Evolutionary conservation across 176 grass and related monocot species (phyloP).

Genomic region (Carex littledalei): DNA sequence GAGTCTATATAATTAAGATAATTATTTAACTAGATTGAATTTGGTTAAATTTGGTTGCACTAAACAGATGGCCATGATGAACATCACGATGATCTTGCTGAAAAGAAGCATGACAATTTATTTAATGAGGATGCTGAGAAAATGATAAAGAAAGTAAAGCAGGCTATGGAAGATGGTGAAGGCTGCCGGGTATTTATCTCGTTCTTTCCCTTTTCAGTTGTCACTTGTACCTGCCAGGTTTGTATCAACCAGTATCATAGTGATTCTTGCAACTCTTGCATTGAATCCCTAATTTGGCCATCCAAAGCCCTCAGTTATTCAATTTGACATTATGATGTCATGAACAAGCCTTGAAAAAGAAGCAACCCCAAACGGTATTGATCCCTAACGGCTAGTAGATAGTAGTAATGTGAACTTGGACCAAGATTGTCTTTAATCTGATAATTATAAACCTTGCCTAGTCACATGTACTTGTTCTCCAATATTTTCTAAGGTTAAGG

Average conservation of each 20-base stretch:
- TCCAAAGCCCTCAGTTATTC: background rate
- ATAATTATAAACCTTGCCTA: background rate
- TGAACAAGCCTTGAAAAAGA: background rate
- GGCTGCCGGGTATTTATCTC: constrained; percentile 64
- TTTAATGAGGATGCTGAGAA: constrained; percentile 79
- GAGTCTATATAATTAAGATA: background rate
- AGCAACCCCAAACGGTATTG: background rate
- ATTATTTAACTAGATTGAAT: background rate
- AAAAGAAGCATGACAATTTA: constrained; percentile 62
- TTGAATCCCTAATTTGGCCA: background rate
- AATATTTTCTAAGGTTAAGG: constrained; percentile 6
- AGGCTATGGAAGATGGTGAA: constrained; percentile 84
- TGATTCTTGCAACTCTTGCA: background rate
- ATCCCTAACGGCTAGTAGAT: background rate
- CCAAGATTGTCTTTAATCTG: background rate
- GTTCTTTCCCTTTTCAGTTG: constrained; percentile 18
- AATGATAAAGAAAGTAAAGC: constrained; percentile 93
- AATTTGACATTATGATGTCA: background rate
- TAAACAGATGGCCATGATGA: constrained; percentile 55
- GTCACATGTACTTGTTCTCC: constrained; percentile 13
- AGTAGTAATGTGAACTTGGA: background rate
- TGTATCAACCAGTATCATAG: constrained; percentile 7
- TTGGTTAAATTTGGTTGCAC: constrained; percentile 27
- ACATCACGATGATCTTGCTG: constrained; percentile 51
- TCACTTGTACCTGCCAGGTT: background rate